Conservation (phyloP, 768 basidiomycete genomes). For the Psilocybe cubensis region DNA sequence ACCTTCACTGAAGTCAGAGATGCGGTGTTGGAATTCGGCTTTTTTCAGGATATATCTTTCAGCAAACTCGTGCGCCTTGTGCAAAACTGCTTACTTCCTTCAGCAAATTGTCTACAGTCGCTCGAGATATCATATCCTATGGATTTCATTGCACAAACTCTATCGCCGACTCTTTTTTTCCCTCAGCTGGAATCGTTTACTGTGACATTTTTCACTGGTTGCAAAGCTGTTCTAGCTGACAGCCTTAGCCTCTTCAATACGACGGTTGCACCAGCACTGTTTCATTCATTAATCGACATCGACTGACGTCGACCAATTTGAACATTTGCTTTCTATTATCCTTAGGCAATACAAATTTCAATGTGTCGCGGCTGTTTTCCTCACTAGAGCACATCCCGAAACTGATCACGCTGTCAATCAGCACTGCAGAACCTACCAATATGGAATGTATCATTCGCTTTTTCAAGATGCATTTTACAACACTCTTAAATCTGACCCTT, state of each 20-base stretch:
- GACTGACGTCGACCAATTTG: background rate
- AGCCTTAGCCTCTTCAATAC: background rate
- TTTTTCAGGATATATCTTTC: background rate
- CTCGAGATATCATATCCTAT: background rate
- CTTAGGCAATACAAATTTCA: background rate
- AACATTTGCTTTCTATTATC: background rate
- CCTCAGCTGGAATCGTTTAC: background rate
- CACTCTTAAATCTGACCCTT: background rate
- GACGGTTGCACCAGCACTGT: background rate
- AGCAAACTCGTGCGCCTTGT: background rate
- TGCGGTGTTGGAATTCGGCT: background rate
- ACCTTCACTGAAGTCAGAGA: background rate
- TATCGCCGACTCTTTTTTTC: background rate
- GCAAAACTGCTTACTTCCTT: background rate
- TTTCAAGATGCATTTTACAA: background rate
- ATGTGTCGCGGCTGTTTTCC: background rate
- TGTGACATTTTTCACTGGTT: background rate
- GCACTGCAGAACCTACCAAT: background rate
- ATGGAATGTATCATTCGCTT: background rate
- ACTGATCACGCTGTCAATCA: background rate
- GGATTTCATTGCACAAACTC: background rate
- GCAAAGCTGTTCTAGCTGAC: background rate
- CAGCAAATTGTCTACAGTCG: background rate
- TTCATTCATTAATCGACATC: background rate
- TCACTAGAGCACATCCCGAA: background rate